Percentiles rank a stretch among this genome's conserved stretches.
These are phyloP conservation scores for Saccharomyces hybrid DNA, from an alignment of 1,139 yeast species.

Conservation along the genomic window DNA sequence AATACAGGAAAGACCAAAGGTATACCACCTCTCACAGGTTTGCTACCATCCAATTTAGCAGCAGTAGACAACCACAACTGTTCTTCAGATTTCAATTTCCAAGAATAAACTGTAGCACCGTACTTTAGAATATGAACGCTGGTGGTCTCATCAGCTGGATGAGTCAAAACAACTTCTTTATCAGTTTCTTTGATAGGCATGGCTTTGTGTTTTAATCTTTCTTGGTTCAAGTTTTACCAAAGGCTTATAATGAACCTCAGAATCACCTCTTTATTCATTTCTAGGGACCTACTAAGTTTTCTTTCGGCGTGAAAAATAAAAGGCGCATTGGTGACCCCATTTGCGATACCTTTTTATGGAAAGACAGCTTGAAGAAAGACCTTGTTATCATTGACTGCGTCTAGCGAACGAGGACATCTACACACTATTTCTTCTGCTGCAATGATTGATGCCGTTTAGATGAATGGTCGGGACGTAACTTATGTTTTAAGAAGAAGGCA, in stretches of 20 bases:
- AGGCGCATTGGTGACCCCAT: not conserved
- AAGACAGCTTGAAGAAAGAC: not conserved
- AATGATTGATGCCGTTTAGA: not conserved
- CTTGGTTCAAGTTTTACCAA: not conserved
- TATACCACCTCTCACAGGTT: slow-evolving; percentile 94
- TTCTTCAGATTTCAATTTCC: slow-evolving; percentile 67
- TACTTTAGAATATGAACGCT: slow-evolving; percentile 61
- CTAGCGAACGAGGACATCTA: not conserved
- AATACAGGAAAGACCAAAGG: slow-evolving; percentile 94
- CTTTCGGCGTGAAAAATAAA: not conserved
- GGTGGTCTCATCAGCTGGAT: slow-evolving; percentile 47
- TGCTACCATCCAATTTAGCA: slow-evolving; percentile 82
- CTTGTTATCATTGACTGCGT: not conserved
- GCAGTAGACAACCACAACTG: slow-evolving; percentile 65
- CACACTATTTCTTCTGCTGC: not conserved
- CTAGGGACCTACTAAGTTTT: not conserved
- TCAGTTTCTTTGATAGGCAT: slow-evolving; percentile 56
- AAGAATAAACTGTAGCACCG: slow-evolving; percentile 84
- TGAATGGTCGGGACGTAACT: not conserved
- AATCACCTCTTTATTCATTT: not conserved
- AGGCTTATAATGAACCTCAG: not conserved
- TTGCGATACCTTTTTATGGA: not conserved
- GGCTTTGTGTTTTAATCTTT: not conserved
- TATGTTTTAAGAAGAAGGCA: not conserved
- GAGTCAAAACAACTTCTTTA: slow-evolving; percentile 53